Base-by-base conservation (phyloP, 179 eudicot genomes). In the Amaranthus tricolor region DNA sequence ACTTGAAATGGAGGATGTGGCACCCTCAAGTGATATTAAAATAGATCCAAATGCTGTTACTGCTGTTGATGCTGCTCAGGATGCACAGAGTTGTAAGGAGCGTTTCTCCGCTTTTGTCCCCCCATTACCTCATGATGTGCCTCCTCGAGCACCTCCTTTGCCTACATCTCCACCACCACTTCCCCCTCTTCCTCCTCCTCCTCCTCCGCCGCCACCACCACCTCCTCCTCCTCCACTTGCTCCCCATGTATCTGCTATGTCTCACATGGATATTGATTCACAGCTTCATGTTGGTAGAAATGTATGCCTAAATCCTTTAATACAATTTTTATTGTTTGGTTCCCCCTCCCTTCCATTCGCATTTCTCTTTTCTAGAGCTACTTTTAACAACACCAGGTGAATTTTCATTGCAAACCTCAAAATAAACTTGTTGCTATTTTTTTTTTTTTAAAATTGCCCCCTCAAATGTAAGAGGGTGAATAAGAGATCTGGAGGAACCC, bases 1-100 rank as follows among this genome's bases (percentile, higher is more conserved):
- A 82, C 97, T 94, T 80, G 98, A 94, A 83, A 94, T 94, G 98
- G 98, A 94, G 81, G 98, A 94, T 86, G 91, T 90, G 69, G 86
- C 96, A 64, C 98, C 97, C 71, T 70, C 85, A 21, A 85, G 89
- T 83, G 94, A 86, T 31, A 80, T 56, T 66, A 89, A 83, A 61
- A 74, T 62, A 63, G 76, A 73, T 76, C 78, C 87, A 61, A 53
- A 82, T 54, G 62, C 81, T 56, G 69, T 62, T 52, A 65, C 73
- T 52, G 55, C 70, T 68, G 81, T 60, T 44, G 75, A 60, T 71
- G 17, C 73, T 77, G 74, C 74, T 47, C 79, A 80, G 61, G 67
- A 74, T 62, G 49, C 86, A 68, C 84, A 87, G 60, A 83, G 75
- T 68, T 67, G 74, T 67, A 87, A 83, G 47, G 78, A 66, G 53